Percentiles rank a stretch among this genome's conserved stretches.
Evolutionary conservation across 805 yeast genomes (phyloP).

Genomic region (Henningerozyma blattae): DNA sequence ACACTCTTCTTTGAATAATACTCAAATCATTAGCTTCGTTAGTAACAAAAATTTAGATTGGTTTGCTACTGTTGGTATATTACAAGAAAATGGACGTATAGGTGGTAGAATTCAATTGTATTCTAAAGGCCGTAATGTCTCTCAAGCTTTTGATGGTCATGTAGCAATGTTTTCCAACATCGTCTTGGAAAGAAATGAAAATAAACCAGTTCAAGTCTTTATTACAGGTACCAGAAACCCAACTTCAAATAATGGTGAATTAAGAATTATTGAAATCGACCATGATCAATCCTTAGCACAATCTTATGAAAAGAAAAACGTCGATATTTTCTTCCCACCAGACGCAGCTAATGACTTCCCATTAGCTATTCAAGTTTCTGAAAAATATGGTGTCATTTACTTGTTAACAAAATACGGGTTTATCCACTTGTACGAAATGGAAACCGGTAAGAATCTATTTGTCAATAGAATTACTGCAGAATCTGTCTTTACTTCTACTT

Average conservation of each 20-base stretch:
- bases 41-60: slow-evolving; percentile 73
- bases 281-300: slow-evolving; percentile 77
- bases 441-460: slow-evolving; percentile 82
- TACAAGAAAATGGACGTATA: slow-evolving; percentile 86
- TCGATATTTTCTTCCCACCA: slow-evolving; percentile 91
- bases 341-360: slow-evolving; percentile 97
- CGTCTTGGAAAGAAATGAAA: slow-evolving; percentile 57
- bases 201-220: slow-evolving; percentile 68
- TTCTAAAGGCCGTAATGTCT: slow-evolving; percentile 78
- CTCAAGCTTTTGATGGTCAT: slow-evolving; percentile 97
- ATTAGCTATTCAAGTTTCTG: slow-evolving; percentile 75
- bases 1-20: slow-evolving; percentile 63
- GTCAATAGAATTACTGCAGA: slow-evolving; percentile 95
- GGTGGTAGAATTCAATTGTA: slow-evolving; percentile 94
- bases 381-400: slow-evolving; percentile 77
- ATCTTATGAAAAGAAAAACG: slow-evolving; percentile 69
- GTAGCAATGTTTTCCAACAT: slow-evolving; percentile 81
- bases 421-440: slow-evolving; percentile 89
- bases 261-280: slow-evolving; percentile 93
- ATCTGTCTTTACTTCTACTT: slow-evolving; percentile 81
- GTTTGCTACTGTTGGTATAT: slow-evolving; percentile 92
- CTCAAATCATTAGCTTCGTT: slow-evolving; percentile 85
- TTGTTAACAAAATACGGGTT: slow-evolving; percentile 92
- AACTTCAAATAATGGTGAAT: slow-evolving; percentile 61
- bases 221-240: slow-evolving; percentile 86